Base-by-base conservation (phyloP, 352 stramenopile genomes). In the Pythium monospermum region DNA sequence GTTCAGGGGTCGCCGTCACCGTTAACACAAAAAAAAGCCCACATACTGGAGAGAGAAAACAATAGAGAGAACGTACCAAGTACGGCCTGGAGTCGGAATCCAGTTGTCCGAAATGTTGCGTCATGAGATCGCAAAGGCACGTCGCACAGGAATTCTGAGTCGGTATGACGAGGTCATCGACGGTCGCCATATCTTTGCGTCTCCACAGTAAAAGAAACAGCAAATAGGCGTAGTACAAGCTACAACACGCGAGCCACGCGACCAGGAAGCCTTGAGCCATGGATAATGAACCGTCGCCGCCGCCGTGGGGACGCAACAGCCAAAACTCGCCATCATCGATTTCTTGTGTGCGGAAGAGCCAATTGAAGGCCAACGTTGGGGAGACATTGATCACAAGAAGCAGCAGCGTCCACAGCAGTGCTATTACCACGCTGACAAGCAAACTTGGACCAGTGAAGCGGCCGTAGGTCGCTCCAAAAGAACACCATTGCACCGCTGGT, bases 281-380 rank as follows among this genome's bases (percentile, higher is more conserved):
- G 1, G 43, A 38, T n/a, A n/a, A n/a, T n/a, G n/a, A n/a, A n/a
- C n/a, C n/a, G n/a, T n/a, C n/a, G n/a, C n/a, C n/a, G n/a, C n/a
- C n/a, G n/a, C n/a, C n/a, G n/a, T n/a, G n/a, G n/a, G n/a, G n/a
- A 1, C 25, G 11, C 8, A 61, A 27, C 26, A 62, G 40, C 55
- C 55, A 62, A 18, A 57, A 49, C 12, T 57, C 42, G 25, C 55
- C 55, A 16, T 57, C 55, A 30, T 62, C 55, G 12, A 57, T 42
- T 1, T 18, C 25, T 7, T 41, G 18, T 5, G 47, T 57, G 27
- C 16, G 23, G 22, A 62, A 57, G 6, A 62, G 39, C 0, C 16
- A 7, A 26, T 57, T 62, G 33, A 62, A 27, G n/a, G 47, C 55
- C 48, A 33, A 52, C 8, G 33, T 53, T 12, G 55, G 55, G 7